These are phyloP conservation scores for Tetrahymena borealis DNA, from an alignment of 73 alveolate species.

Conservation along the genomic window DNA sequence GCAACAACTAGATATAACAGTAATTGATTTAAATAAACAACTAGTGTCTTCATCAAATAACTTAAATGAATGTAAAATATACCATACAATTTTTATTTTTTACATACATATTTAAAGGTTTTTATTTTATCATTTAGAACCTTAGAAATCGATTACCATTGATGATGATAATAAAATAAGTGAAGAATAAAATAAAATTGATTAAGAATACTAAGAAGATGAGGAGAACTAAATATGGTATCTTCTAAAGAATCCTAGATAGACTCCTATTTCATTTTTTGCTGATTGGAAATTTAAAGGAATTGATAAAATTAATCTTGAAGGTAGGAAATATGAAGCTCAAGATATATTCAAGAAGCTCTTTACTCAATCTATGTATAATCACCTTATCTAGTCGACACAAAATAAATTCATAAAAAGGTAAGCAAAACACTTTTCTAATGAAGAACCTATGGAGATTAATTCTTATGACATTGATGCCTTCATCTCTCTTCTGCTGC, in stretches of 20 bases:
- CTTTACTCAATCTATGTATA: not conserved
- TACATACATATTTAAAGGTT: not conserved
- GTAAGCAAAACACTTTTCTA: not conserved
- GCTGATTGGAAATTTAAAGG: constrained; percentile 4
- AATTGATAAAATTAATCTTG: not conserved
- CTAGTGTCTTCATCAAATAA: no score
- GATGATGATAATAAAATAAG: not conserved
- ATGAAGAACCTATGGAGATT: not conserved
- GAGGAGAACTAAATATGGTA: not conserved
- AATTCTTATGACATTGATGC: not conserved
- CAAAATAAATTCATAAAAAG: not conserved
- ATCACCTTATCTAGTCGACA: not conserved
- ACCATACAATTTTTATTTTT: not conserved
- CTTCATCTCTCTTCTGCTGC: not conserved
- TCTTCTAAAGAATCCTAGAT: not conserved
- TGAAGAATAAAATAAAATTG: not conserved
- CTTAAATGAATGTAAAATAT: not conserved
- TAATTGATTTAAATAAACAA: no score
- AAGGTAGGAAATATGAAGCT: not conserved
- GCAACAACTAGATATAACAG: no score
- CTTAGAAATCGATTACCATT: not conserved
- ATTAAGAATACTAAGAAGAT: not conserved
- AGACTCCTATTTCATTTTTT: not conserved
- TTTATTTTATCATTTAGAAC: not conserved
- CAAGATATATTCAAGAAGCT: not conserved